These are phyloP conservation scores for Leccinum pachyderme DNA, from an alignment of 1,284 basidiomycete species.

Conservation along the genomic window DNA sequence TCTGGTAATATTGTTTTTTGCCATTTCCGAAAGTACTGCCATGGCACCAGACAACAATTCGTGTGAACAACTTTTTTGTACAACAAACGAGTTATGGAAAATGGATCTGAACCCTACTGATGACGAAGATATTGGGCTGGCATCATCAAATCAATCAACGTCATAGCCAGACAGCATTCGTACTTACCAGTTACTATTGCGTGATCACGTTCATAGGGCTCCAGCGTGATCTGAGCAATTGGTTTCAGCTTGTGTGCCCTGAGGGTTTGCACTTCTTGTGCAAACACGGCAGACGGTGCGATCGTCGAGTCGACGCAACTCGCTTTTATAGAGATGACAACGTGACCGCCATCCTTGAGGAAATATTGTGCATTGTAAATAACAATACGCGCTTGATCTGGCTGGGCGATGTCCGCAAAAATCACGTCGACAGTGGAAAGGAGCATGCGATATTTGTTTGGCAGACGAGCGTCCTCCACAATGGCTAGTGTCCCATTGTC, in stretches of 20 bases:
- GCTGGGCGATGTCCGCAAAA: slow-evolving; percentile 98
- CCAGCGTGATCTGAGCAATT: slow-evolving; percentile 89
- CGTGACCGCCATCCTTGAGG: slow-evolving; percentile 92
- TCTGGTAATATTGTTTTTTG: background rate
- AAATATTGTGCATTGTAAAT: slow-evolving; percentile 93
- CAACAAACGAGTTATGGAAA: slow-evolving; percentile 4
- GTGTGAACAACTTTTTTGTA: slow-evolving; percentile 20
- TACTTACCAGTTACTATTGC: slow-evolving; percentile 73
- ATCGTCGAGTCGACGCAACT: slow-evolving; percentile 98
- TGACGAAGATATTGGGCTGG: slow-evolving; percentile 57
- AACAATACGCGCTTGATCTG: slow-evolving; percentile 97
- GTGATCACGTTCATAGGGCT: slow-evolving; percentile 82
- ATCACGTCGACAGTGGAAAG: slow-evolving; percentile 92
- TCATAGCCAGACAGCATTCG: background rate
- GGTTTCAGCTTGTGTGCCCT: slow-evolving; percentile 86
- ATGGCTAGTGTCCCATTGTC: slow-evolving; percentile 61
- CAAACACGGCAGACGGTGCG: slow-evolving; percentile 88
- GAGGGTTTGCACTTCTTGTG: slow-evolving; percentile 84
- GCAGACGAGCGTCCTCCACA: slow-evolving; percentile 94
- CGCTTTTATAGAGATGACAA: slow-evolving; percentile 98
- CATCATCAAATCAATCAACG: slow-evolving; percentile 1
- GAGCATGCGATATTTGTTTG: slow-evolving; percentile 95
- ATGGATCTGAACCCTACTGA: slow-evolving; percentile 19
- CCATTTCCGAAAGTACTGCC: background rate
- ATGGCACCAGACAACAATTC: slow-evolving; percentile 8